Evolutionary conservation across 495 filamentous ascomycete genomes (phyloP), one percentile per base, ranked within the genome.

Genomic region (Podospora tetraspora): DNA sequence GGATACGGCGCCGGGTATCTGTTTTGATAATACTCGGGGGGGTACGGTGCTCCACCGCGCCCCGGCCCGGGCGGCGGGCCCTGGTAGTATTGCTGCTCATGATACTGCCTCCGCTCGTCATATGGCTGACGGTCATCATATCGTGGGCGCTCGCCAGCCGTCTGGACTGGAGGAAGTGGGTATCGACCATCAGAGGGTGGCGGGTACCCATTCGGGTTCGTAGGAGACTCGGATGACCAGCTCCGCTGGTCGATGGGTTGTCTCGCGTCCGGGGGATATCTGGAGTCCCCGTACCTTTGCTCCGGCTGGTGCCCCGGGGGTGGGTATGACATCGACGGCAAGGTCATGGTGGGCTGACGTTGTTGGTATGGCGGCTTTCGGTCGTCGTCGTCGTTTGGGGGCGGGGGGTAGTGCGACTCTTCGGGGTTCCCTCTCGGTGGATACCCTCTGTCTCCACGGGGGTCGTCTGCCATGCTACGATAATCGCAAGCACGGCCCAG

Each of bases 391-490:
- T 84, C 83, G 23, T 75, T 77, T 10, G 82, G 77, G 64, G 81
- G 76, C 32, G 82, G 80, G n/a, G 80, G 80, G 71, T 85, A 84
- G 62, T 81, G 78, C 56, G 80, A 78, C 25, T 81, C 79, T 57
- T 79, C 75, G 66, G 66, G 66, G 37, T 74, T 70, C 61, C 80
- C 77, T 70, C 77, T 78, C 66, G 76, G 71, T 19, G 73, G 75
- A 63, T 80, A 76, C 72, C 72, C 78, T 76, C 74, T 63, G 16
- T 70, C 71, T 76, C 76, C 72, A 65, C 70, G 73, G 68, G 71
- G 79, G 57, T 81, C 77, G 75, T 81, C 79, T 73, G 78, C 79
- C 80, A 83, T 83, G 66, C 73, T 81, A 72, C 70, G 43, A 52
- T n/a, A 8, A n/a, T 52, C 43, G 19, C 43, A 52, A 52, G 43